Base-by-base conservation (phyloP, 257 asterid species). In the Cordia subcordata region DNA sequence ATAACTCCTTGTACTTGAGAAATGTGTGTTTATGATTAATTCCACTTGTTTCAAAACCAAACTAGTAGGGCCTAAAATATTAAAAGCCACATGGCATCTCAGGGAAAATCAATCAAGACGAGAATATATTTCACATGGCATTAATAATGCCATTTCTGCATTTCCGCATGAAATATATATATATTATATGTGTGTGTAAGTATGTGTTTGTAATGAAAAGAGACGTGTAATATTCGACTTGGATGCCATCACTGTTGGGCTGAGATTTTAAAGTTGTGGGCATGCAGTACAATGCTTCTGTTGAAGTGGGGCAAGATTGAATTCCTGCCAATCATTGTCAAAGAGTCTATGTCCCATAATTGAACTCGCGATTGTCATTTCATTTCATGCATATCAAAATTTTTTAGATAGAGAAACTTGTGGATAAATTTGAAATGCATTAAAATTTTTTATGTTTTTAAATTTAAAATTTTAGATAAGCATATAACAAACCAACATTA, bases 271-370 rank as follows among this genome's bases (percentile, higher is more conserved):
- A 21, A 62, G 49, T 47, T 50, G 22, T 42, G 13, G 44, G n/a
- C n/a, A n/a, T n/a, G n/a, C 35, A 55, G 13, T 39, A 45, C 27
- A 35, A 14, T 49, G 16, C 16, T 68, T 46, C 59, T 55, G 38
- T 23, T 44, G 22, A 0, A 38, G 39, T 3, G 18, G 53, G 53
- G 6, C 6, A 27, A 32, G 27, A 51, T 11, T 61, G 19, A 56
- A 49, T 20, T 5, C 12, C 5, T 40, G 50, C 60, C 57, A 15
- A 20, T 67, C 66, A 39, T 52, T 14, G 23, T 22, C 61, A 59
- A 20, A 39, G 60, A 44, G 49, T 53, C 39, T 60, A 10, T 45
- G 56, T 67, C 59, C 57, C 42, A 51, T n/a, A 59, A 10, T 61
- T 62, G 56, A 53, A 32, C 35, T 23, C 11, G 22, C 16, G 22